Base-by-base conservation (phyloP, 106 monocot species). In the Dendrobium catenatum region DNA sequence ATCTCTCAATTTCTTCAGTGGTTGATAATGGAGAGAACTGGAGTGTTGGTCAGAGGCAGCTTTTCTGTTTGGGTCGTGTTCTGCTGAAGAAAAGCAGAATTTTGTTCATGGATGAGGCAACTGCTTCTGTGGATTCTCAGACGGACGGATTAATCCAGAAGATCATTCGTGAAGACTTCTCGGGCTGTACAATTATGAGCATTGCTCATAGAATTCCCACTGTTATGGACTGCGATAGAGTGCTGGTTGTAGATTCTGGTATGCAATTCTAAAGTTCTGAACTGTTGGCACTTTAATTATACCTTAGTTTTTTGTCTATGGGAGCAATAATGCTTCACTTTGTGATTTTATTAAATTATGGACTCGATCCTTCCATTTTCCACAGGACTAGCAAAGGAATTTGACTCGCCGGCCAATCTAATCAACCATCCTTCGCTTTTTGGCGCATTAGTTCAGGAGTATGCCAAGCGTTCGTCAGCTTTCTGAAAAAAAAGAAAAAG, bases 171-270 rank as follows among this genome's bases (percentile, higher is more conserved):
- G 87, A 92, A 77, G 92, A 92, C 75, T 92, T 92, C 29, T 20
- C 87, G 20, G 18, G 73, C 6, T 92, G 92, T 78, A 89, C 89
- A 33, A 92, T 89, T 31, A 86, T 92, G 67, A 92, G 92, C 81
- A 92, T 92, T 77, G 92, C 92, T 75, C 92, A 89, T 79, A 89
- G 92, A 67, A 92, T 92, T 86, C 92, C 89, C n/a, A 89, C 92
- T 43, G 92, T 88, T 11, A 92, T 92, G 92, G 92, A 89, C 79
- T 92, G 92, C 68, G 81, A 92, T 54, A 80, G 92, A 79, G 92
- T 92, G 42, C 72, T 92, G 27, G 92, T 92, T 42, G 66, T 92
- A 27, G 92, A 92, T 80, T 86, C 84, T 79, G 92, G 92, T 89
- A 83, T 6, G 81, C 47, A 19, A 68, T 55, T 70, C 26, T 33